Conservation (phyloP, 148 eudicot species). For the Euryodendron excelsum region DNA sequence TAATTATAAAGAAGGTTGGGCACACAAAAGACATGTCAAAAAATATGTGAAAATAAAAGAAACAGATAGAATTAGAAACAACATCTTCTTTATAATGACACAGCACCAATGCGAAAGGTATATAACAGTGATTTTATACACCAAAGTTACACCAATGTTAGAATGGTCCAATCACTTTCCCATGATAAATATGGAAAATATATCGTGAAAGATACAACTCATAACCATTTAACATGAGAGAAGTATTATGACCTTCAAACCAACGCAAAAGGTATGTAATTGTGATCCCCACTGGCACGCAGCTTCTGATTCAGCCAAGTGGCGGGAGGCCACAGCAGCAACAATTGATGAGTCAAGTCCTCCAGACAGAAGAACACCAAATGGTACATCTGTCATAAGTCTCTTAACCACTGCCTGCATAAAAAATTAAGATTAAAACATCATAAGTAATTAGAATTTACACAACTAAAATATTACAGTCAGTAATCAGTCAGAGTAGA, state of each 20-base stretch:
- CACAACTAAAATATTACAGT: neutral
- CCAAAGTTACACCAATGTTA: constrained; percentile 6
- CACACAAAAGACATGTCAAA: neutral
- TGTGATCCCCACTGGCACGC: constrained; percentile 86
- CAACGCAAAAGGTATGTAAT: constrained; percentile 86
- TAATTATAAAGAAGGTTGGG: no score
- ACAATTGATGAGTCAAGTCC: constrained; percentile 96
- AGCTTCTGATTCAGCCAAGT: constrained; percentile 63
- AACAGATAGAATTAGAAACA: neutral
- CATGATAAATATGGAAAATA: neutral
- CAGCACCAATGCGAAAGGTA: neutral
- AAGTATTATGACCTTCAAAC: constrained; percentile 61
- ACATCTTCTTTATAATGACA: neutral
- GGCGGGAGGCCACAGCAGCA: constrained; percentile 90
- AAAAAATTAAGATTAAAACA: constrained; percentile 10
- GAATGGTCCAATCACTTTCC: neutral
- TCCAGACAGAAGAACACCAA: constrained; percentile 93
- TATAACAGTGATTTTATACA: neutral
- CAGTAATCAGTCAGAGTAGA: neutral
- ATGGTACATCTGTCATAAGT: constrained; percentile 96
- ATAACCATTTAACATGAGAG: neutral
- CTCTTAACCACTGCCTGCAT: constrained; percentile 83
- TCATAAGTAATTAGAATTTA: neutral
- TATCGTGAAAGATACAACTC: neutral
- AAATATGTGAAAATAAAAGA: neutral